phyloP scores from a whole-genome alignment of 1,284 basidiomycete genomes.

The Pyrrhoderma lamaoense region DNA sequence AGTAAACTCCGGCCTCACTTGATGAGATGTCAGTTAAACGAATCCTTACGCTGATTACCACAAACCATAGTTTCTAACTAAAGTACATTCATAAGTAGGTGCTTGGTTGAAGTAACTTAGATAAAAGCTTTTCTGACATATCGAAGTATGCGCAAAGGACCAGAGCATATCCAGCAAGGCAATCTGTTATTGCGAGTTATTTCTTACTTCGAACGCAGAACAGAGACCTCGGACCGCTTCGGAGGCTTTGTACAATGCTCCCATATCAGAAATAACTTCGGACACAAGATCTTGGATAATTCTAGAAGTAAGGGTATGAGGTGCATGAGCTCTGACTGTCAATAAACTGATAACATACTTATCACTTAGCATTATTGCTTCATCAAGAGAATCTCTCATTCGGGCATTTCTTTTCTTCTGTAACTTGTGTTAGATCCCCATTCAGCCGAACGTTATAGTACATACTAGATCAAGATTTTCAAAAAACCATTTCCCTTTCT shows the following conservation, averaged over 20 bases:
- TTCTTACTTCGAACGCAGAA: neutral
- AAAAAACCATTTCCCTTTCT: conserved; percentile 68
- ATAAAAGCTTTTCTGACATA: conserved; percentile 40
- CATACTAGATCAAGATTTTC: conserved; percentile 74
- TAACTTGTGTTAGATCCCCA: no score
- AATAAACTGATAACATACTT: conserved; percentile 34
- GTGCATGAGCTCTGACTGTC: neutral
- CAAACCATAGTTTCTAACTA: conserved; percentile 69
- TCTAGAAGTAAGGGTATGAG: conserved; percentile 30
- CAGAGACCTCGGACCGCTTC: conserved; percentile 63
- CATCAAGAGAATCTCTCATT: conserved; percentile 78
- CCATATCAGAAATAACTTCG: conserved; percentile 58
- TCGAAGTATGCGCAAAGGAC: conserved; percentile 77
- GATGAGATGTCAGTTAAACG: neutral
- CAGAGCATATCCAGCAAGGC: conserved; percentile 81
- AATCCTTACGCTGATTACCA: neutral
- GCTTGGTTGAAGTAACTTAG: neutral
- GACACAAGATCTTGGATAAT: conserved; percentile 67
- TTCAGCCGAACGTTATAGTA: no score
- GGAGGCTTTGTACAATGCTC: conserved; percentile 77
- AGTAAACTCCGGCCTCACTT: conserved; percentile 86
- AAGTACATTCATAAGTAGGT: conserved; percentile 8
- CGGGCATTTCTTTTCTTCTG: conserved; percentile 80
- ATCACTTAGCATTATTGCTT: conserved; percentile 76
- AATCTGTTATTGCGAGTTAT: conserved; percentile 37